Percentiles rank a stretch among this genome's conserved stretches.
These are phyloP conservation scores for Xylaria acuta DNA, from an alignment of 495 filamentous ascomycete genomes.

Conservation along the genomic window DNA sequence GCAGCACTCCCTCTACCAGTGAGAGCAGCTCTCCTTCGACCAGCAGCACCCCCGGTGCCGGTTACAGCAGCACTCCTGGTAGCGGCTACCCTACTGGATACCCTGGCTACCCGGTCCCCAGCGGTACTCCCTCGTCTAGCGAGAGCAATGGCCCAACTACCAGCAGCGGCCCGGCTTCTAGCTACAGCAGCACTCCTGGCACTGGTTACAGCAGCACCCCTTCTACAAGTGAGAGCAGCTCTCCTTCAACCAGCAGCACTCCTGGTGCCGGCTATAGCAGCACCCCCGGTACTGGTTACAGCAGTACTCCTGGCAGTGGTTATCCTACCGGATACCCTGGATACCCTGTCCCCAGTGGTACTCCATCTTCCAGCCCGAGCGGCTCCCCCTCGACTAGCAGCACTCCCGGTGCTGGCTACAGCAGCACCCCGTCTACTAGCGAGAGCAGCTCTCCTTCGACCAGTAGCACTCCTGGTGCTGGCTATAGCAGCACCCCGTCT, in stretches of 20 bases:
- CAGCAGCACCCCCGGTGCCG: neutral
- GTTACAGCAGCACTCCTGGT: conserved; percentile 8
- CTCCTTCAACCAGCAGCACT: conserved; percentile 3
- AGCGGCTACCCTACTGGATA: conserved; percentile 5
- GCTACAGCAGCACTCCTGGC: conserved; percentile 16
- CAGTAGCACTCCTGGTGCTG: neutral
- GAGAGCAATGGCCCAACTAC: neutral
- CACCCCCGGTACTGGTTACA: conserved; percentile 4
- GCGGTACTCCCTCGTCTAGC: neutral
- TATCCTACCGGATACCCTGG: conserved; percentile 12
- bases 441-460: neutral
- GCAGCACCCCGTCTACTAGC: neutral
- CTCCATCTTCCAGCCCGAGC: neutral
- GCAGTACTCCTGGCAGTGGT: neutral
- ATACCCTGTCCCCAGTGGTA: conserved; percentile 1
- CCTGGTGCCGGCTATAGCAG: neutral
- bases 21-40: neutral
- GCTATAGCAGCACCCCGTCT: neutral
- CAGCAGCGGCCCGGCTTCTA: neutral
- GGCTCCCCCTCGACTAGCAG: neutral
- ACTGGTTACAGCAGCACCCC: conserved; percentile 2
- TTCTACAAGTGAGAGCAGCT: neutral
- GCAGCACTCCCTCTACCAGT: neutral
- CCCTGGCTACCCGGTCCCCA: neutral
- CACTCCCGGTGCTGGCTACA: neutral